Evolutionary conservation across 78 protist species (phyloP).

Genomic region (Polysphondylium violaceum): DNA sequence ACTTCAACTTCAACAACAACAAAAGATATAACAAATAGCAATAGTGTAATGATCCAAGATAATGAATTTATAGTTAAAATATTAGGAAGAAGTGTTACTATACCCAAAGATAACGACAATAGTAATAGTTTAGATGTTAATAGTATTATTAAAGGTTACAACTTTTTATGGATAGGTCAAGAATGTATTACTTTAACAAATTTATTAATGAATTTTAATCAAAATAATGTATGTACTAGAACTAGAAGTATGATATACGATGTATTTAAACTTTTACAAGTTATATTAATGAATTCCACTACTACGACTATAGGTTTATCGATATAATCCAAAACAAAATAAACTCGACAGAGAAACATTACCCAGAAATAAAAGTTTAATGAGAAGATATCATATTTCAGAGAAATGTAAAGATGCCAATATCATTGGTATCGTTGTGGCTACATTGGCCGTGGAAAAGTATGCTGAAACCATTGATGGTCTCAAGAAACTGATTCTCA

Average conservation of each 20-base stretch:
- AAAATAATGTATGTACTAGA: no score
- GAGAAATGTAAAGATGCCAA: constrained; percentile 82
- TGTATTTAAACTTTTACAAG: neutral
- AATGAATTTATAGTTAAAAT: neutral
- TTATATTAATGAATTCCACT: neutral
- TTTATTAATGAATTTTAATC: constrained; percentile 55
- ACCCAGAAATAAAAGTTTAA: constrained; percentile 45
- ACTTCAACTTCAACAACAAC: no score
- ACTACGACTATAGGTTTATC: constrained; percentile 12
- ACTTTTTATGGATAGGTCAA: constrained; percentile 62
- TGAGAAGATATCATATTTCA: constrained; percentile 73
- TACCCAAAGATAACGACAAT: constrained; percentile 2
- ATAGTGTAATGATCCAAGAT: neutral
- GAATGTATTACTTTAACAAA: constrained; percentile 63
- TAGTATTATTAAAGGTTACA: constrained; percentile 13
- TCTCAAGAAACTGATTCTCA: constrained; percentile 22
- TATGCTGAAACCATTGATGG: constrained; percentile 41
- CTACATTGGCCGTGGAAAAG: constrained; percentile 78
- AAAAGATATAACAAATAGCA: neutral
- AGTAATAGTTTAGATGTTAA: neutral
- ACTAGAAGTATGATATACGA: no score
- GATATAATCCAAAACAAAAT: constrained; percentile 31
- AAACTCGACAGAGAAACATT: constrained; percentile 45
- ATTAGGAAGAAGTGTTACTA: constrained; percentile 24
- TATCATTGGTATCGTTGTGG: constrained; percentile 84